Conservation (phyloP, 768 basidiomycete species). For the Naganishia kalamii region DNA sequence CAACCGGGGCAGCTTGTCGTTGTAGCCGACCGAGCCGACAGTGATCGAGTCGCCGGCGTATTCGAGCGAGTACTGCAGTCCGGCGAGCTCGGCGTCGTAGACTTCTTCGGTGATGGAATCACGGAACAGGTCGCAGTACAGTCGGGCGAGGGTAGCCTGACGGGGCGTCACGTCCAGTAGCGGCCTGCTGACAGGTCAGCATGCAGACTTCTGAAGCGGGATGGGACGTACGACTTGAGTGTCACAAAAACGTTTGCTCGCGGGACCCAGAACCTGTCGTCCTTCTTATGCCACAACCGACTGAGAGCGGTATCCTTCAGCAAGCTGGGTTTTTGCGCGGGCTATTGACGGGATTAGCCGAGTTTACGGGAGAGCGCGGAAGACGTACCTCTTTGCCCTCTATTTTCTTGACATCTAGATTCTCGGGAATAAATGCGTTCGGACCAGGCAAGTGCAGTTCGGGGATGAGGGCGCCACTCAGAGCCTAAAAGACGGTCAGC, state of each 20-base stretch:
- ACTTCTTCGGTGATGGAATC: slow-evolving; percentile 85
- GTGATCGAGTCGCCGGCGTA: slow-evolving; percentile 62
- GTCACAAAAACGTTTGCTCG: slow-evolving; percentile 69
- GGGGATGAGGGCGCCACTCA: slow-evolving; percentile 52
- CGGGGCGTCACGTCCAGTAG: slow-evolving; percentile 54
- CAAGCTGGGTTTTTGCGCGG: slow-evolving; percentile 54
- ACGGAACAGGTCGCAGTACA: slow-evolving; percentile 76
- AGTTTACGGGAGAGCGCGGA: neutral
- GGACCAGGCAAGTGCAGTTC: slow-evolving; percentile 73
- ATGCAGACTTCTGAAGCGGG: neutral
- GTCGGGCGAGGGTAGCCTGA: slow-evolving; percentile 68
- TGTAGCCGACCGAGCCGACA: slow-evolving; percentile 73
- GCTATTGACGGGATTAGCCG: slow-evolving; percentile 16
- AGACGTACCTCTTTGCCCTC: slow-evolving; percentile 53
- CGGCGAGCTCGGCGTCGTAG: slow-evolving; percentile 88
- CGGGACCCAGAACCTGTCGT: slow-evolving; percentile 93
- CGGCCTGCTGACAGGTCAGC: slow-evolving; percentile 38
- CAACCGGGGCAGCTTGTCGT: slow-evolving; percentile 75
- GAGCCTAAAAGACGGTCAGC: slow-evolving; percentile 49
- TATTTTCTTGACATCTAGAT: slow-evolving; percentile 73
- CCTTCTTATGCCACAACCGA: slow-evolving; percentile 91
- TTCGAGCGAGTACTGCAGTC: slow-evolving; percentile 66
- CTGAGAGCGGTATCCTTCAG: slow-evolving; percentile 66
- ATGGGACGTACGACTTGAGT: slow-evolving; percentile 33
- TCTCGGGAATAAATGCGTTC: slow-evolving; percentile 84